A percentile compares a stretch with the other conserved stretches of the same genome.
These are phyloP conservation scores for Colletotrichum noveboracense DNA, from an alignment of 2,329 filamentous ascomycete species.

Conservation along the genomic window DNA sequence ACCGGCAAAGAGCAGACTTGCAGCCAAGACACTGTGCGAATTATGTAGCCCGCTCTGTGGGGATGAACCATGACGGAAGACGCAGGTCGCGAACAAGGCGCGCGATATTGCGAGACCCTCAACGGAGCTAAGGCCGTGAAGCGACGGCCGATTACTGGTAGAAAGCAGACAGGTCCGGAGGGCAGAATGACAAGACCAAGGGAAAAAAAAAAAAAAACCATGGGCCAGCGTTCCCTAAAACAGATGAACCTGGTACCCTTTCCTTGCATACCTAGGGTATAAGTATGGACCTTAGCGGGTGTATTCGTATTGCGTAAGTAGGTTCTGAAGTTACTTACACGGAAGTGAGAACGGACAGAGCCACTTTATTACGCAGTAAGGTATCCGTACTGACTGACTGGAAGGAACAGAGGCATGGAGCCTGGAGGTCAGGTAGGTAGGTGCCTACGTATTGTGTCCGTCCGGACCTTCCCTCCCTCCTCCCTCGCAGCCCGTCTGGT, in stretches of 20 bases:
- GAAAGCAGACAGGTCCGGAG: neutral
- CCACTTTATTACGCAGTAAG: neutral
- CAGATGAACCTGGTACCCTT: neutral
- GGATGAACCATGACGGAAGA: neutral
- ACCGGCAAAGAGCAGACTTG: neutral
- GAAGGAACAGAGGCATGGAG: too few relatives aligned
- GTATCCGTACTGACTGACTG: neutral
- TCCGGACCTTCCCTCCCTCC: neutral
- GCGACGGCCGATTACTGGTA: neutral
- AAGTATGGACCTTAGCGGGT: neutral
- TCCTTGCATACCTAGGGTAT: neutral
- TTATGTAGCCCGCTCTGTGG: neutral
- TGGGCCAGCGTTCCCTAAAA: neutral
- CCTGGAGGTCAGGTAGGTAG: too few relatives aligned
- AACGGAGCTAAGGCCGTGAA: conserved; percentile 6
- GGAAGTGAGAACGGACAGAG: neutral
- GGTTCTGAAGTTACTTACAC: neutral
- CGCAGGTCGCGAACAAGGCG: neutral
- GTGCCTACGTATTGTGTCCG: neutral
- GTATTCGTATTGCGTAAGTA: neutral
- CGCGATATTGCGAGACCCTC: neutral
- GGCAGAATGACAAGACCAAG: neutral
- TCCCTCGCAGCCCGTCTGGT: neutral
- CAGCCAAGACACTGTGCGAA: neutral
- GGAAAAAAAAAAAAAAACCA: neutral